These are phyloP conservation scores for Fusarium agapanthi DNA, from an alignment of 2,329 filamentous ascomycete species.

Conservation along the genomic window DNA sequence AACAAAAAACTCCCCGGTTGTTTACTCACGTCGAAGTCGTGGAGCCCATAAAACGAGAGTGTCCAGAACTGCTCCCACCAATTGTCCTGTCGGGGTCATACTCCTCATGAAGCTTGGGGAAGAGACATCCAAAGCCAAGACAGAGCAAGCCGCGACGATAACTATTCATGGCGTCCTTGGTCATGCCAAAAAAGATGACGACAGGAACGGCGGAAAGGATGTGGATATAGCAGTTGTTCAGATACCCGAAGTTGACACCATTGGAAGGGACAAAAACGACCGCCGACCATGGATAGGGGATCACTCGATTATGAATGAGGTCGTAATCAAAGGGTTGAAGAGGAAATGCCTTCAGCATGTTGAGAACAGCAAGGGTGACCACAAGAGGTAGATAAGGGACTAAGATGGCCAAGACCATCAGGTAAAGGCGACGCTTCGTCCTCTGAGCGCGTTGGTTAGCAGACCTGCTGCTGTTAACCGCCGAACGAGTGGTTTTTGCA, in stretches of 20 bases:
- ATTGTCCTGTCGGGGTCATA: constrained; percentile 49
- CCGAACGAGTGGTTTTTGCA: constrained; percentile 51
- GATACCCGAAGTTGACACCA: constrained; percentile 48
- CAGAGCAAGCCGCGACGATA: constrained; percentile 54
- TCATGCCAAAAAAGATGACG: constrained; percentile 65
- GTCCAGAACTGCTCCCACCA: constrained; percentile 29
- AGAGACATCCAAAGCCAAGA: constrained; percentile 55
- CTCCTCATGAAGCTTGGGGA: constrained; percentile 52
- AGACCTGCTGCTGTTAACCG: constrained; percentile 52
- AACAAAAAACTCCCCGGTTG: no score
- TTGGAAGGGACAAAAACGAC: constrained; percentile 57
- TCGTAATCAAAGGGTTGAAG: constrained; percentile 52
- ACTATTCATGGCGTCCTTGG: constrained; percentile 60
- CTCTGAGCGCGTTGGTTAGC: constrained; percentile 56
- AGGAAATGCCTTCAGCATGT: constrained; percentile 47
- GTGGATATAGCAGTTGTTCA: constrained; percentile 60
- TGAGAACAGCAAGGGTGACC: constrained; percentile 51
- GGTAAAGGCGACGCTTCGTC: constrained; percentile 62
- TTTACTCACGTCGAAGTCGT: constrained; percentile 35
- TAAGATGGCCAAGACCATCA: constrained; percentile 63
- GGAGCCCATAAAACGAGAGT: constrained; percentile 35
- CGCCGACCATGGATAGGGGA: constrained; percentile 56
- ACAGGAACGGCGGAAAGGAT: constrained; percentile 58
- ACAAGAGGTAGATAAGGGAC: constrained; percentile 61
- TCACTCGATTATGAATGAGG: constrained; percentile 50